Conservation (phyloP, 805 yeast genomes). For the Candida easanensis region DNA sequence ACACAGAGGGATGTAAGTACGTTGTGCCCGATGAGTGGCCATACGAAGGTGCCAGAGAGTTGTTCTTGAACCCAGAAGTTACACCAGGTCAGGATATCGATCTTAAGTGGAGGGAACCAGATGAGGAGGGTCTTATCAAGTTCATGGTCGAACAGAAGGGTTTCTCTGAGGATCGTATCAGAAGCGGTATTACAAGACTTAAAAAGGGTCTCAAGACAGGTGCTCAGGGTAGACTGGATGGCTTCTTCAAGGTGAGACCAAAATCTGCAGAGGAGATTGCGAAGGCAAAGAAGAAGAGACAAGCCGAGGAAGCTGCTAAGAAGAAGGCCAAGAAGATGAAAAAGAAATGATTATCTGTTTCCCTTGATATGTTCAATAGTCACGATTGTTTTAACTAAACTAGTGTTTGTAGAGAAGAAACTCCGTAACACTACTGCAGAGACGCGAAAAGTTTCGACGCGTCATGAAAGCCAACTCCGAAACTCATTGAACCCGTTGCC, state of each 20-base stretch:
- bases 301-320: slow-evolving; percentile 28
- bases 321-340: slow-evolving; percentile 25
- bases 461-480: not conserved
- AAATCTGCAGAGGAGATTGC: slow-evolving; percentile 46
- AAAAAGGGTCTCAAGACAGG: slow-evolving; percentile 81
- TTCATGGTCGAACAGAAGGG: slow-evolving; percentile 87
- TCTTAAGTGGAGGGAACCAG: slow-evolving; percentile 87
- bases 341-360: slow-evolving; percentile 21
- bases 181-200: slow-evolving; percentile 81
- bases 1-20: slow-evolving; percentile 60
- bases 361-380: too few relatives aligned
- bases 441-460: slow-evolving; percentile 4
- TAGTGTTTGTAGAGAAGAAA: too few relatives aligned
- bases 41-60: slow-evolving; percentile 77
- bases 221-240: slow-evolving; percentile 88
- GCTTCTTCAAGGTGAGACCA: slow-evolving; percentile 74
- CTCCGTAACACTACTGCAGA: not conserved
- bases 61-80: slow-evolving; percentile 84
- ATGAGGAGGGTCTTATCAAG: slow-evolving; percentile 76
- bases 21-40: slow-evolving; percentile 96
- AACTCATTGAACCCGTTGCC: too few relatives aligned
- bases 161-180: slow-evolving; percentile 88
- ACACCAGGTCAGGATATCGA: slow-evolving; percentile 55
- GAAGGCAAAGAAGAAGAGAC: slow-evolving; percentile 28
- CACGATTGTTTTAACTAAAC: too few relatives aligned